phyloP scores from a whole-genome alignment of 768 basidiomycete species.

The Amanita subjunquillea region DNA sequence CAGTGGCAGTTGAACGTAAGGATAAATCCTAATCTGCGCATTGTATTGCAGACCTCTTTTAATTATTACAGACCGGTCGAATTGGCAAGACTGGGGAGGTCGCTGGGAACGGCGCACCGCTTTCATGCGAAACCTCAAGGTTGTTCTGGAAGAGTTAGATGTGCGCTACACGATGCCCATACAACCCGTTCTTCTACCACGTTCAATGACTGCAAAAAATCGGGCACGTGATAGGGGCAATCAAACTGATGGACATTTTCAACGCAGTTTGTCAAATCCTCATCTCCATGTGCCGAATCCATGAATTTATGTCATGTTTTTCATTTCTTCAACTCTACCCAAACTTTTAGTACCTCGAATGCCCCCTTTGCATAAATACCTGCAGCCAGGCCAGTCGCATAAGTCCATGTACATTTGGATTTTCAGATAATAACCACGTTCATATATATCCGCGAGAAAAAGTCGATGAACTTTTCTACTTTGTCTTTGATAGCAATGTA shows the following conservation, averaged over 20 bases:
- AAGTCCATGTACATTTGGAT: too few relatives aligned
- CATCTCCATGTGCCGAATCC: background rate
- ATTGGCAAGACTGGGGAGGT: slow-evolving; percentile 86
- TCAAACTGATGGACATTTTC: background rate
- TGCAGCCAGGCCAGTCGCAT: too few relatives aligned
- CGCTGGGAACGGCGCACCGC: slow-evolving; percentile 64
- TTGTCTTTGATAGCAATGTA: too few relatives aligned
- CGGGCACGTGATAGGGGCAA: background rate
- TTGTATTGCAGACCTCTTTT: background rate
- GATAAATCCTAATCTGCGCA: slow-evolving; percentile 5
- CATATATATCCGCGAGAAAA: too few relatives aligned
- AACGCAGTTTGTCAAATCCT: background rate
- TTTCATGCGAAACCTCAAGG: slow-evolving; percentile 71
- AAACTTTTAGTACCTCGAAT: too few relatives aligned
- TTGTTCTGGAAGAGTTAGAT: slow-evolving; percentile 63
- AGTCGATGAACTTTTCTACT: too few relatives aligned
- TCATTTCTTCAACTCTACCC: too few relatives aligned
- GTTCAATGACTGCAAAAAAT: background rate
- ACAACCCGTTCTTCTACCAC: slow-evolving; percentile 57
- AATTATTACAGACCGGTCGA: slow-evolving; percentile 46
- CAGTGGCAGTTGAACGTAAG: slow-evolving; percentile 65
- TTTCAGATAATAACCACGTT: too few relatives aligned
- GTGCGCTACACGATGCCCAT: slow-evolving; percentile 60
- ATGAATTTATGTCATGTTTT: background rate
- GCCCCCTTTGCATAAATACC: too few relatives aligned